These are phyloP conservation scores for Penicillium bialowiezense DNA, from an alignment of 495 filamentous ascomycete species.

Conservation along the genomic window DNA sequence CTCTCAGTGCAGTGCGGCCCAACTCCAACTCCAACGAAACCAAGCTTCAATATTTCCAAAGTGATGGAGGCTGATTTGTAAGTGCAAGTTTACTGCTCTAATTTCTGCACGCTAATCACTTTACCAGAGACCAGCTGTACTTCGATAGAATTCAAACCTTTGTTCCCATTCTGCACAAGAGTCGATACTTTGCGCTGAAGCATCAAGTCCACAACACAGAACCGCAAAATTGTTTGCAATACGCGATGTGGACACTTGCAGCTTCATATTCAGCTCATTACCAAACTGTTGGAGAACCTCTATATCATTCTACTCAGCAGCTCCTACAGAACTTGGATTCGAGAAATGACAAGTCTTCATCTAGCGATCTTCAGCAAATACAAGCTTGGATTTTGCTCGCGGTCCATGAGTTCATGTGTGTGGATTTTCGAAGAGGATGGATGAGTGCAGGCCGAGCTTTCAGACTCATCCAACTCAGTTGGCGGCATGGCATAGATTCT, in stretches of 20 bases:
- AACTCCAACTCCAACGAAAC: too few species aligned
- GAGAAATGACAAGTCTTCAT: too few species aligned
- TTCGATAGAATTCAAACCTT: slow-evolving; percentile 50
- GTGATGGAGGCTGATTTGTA: too few species aligned
- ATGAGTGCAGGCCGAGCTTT: slow-evolving; percentile 48
- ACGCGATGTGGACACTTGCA: slow-evolving; percentile 53
- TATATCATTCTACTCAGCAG: slow-evolving; percentile 23
- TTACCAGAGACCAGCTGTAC: slow-evolving; percentile 47
- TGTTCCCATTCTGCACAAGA: slow-evolving; percentile 45
- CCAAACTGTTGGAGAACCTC: slow-evolving; percentile 30
- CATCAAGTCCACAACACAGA: slow-evolving; percentile 11
- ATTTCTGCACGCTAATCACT: too few species aligned
- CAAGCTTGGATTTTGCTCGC: slow-evolving; percentile 50
- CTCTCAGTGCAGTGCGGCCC: too few species aligned
- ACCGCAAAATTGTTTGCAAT: slow-evolving; percentile 38
- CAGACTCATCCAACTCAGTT: slow-evolving; percentile 44
- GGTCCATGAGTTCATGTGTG: slow-evolving; percentile 43
- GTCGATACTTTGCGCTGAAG: slow-evolving; percentile 21
- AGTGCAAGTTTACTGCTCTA: too few species aligned
- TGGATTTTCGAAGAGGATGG: slow-evolving; percentile 39
- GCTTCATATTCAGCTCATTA: slow-evolving; percentile 47
- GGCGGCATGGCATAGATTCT: slow-evolving; percentile 41
- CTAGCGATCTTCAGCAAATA: slow-evolving; percentile 29
- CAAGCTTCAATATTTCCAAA: too few species aligned
- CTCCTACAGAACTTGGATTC: too few species aligned